Base-by-base conservation (phyloP, 305 asterid genomes). In the Solanum hybrid region DNA sequence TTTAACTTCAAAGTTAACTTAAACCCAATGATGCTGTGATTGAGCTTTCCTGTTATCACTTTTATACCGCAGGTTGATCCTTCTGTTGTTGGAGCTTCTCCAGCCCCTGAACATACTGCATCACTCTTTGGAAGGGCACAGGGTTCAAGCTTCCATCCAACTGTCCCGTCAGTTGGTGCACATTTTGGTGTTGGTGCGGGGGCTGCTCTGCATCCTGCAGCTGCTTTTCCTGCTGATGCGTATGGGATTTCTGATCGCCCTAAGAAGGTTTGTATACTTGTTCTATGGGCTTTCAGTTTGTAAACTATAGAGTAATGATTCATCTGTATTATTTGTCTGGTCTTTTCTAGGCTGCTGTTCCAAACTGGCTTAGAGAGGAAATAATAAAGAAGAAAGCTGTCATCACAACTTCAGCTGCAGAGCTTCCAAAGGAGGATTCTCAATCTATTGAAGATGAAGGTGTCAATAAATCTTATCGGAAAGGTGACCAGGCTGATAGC, bases 361-460 rank as follows among this genome's bases (percentile, higher is more conserved):
- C 99, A 90, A 97, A 95, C 93, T 97, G 99, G 99, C 97, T 97
- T 24, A 95, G 98, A 93, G 99, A 97, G 92, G 99, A 97, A 93
- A 96, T 98, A 86, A 98, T 96, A 76, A 98, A 96, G 92, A 98
- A 94, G 73, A 97, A 96, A 94, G 95, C 98, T 91, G 95, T 92
- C 91, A 93, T 97, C 88, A 89, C 96, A 76, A 96, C 93, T 91
- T 93, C 98, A 73, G 88, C 90, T 76, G 91, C 89, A 5, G 96
- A 91, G 79, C 88, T 91, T 76, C 92, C 81, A 38, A 92, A 90
- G 89, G 97, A 91, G 88, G 96, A 95, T 87, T 91, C 91, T 34
- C 93, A 91, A 86, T 94, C 95, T 86, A 80, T 91, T 90, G 98
- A 94, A 88, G 99, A 94, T 75, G 99, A 95, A 87, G 90, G 87